Percentiles rank a stretch among this genome's conserved stretches.
Conservation (phyloP, 257 asterid genomes). For the Nicotiana knightiana region DNA sequence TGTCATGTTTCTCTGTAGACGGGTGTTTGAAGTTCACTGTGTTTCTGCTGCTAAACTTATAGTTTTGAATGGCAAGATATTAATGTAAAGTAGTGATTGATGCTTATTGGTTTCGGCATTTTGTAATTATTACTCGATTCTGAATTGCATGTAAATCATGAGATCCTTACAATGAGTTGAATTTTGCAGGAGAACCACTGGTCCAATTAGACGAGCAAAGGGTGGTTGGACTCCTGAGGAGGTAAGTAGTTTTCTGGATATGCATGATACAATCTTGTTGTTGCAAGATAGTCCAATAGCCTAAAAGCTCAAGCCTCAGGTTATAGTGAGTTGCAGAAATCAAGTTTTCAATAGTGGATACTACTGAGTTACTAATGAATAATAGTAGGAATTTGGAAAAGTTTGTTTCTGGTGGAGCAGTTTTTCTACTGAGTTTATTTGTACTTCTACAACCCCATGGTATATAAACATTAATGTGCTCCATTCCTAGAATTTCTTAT, state of each 20-base stretch:
- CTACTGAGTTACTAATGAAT: background rate
- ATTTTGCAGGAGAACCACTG: constrained; percentile 70
- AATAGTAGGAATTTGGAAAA: background rate
- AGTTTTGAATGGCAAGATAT: background rate
- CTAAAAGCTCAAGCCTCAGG: background rate
- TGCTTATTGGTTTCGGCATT: background rate
- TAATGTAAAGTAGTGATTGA: background rate
- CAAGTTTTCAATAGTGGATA: background rate
- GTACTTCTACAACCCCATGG: background rate
- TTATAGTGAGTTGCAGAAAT: background rate
- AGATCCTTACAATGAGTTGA: background rate
- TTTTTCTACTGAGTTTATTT: background rate
- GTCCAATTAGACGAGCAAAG: constrained; percentile 97
- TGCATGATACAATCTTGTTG: background rate
- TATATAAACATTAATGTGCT: background rate
- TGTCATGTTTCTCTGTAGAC: background rate
- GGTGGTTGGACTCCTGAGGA: constrained; percentile 99
- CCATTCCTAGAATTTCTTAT: background rate
- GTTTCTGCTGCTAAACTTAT: background rate
- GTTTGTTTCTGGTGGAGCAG: background rate
- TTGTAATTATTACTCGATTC: background rate
- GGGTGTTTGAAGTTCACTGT: background rate
- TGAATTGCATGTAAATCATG: background rate
- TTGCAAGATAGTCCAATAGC: no score
- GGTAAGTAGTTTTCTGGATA: constrained; percentile 35